A percentile compares a stretch with the other conserved stretches of the same genome.
phyloP scores from a whole-genome alignment of 495 filamentous ascomycete species.

The Astrothelium subdiscretum region DNA sequence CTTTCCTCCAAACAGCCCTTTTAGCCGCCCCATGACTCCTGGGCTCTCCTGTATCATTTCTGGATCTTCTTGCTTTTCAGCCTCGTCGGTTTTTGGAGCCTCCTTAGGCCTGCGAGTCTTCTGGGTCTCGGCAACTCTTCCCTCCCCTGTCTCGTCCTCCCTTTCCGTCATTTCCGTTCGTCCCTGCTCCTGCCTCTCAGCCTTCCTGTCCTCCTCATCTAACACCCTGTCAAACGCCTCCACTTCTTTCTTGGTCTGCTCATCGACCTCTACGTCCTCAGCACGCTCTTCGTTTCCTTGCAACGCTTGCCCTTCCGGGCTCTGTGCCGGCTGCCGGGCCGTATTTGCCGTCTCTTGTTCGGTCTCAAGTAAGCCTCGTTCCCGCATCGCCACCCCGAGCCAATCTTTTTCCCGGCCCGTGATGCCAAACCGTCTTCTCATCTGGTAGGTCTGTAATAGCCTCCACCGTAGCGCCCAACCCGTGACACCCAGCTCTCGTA shows the following conservation, averaged over 20 bases:
- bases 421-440: conserved; percentile 44
- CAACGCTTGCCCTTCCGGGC: background rate
- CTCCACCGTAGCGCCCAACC: conserved; percentile 83
- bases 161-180: background rate
- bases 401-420: background rate
- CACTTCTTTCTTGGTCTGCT: background rate
- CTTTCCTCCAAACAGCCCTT: background rate
- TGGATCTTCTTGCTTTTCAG: background rate
- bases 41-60: background rate
- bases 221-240: background rate
- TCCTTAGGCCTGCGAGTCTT: too few species aligned
- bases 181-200: background rate
- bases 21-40: background rate
- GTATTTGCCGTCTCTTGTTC: too few species aligned
- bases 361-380: too few species aligned
- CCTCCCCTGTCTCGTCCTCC: background rate
- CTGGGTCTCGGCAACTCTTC: too few species aligned
- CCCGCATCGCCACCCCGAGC: background rate
- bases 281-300: background rate
- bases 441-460: conserved; percentile 59
- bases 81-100: background rate
- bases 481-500: conserved; percentile 74
- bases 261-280: background rate
- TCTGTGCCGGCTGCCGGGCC: too few species aligned
- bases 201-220: background rate